phyloP scores from a whole-genome alignment of 495 filamentous ascomycete species.

The Penicillium canescens region DNA sequence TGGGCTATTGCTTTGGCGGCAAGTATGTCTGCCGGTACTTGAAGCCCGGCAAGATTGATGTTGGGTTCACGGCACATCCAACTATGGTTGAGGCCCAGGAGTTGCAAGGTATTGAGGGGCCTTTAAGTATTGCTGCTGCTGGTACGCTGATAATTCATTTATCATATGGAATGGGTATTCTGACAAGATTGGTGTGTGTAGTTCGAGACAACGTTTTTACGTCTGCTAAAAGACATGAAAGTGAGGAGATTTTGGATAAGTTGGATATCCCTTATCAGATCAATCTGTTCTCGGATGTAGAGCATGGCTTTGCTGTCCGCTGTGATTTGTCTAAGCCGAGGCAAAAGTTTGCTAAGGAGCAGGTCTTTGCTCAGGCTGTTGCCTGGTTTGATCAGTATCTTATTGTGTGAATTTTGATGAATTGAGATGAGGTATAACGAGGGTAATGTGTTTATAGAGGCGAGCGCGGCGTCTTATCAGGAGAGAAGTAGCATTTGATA shows the following conservation, averaged over 20 bases:
- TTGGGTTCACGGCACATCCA: conserved; percentile 70
- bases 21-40: conserved; percentile 48
- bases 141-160: conserved; percentile 21
- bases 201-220: conserved; percentile 54
- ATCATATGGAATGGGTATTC: not conserved
- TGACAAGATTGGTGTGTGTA: not conserved
- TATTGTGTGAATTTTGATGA: too few relatives aligned
- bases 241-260: conserved; percentile 53
- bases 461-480: too few relatives aligned
- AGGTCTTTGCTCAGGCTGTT: conserved; percentile 71
- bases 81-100: conserved; percentile 70
- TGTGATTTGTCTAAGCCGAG: conserved; percentile 53
- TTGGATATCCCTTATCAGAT: conserved; percentile 67
- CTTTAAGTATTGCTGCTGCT: conserved; percentile 70
- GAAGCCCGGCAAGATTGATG: conserved; percentile 18
- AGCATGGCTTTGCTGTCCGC: conserved; percentile 71
- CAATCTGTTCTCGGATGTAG: conserved; percentile 65
- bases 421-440: too few relatives aligned
- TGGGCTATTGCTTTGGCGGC: conserved; percentile 78
- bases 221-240: conserved; percentile 56
- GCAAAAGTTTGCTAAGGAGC: conserved; percentile 70
- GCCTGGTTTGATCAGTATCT: conserved; percentile 64
- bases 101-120: conserved; percentile 61
- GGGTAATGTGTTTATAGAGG: too few relatives aligned
- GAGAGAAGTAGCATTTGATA: too few relatives aligned